These are phyloP conservation scores for Aspergillus egyptiacus DNA, from an alignment of 495 filamentous ascomycete species.

Conservation along the genomic window DNA sequence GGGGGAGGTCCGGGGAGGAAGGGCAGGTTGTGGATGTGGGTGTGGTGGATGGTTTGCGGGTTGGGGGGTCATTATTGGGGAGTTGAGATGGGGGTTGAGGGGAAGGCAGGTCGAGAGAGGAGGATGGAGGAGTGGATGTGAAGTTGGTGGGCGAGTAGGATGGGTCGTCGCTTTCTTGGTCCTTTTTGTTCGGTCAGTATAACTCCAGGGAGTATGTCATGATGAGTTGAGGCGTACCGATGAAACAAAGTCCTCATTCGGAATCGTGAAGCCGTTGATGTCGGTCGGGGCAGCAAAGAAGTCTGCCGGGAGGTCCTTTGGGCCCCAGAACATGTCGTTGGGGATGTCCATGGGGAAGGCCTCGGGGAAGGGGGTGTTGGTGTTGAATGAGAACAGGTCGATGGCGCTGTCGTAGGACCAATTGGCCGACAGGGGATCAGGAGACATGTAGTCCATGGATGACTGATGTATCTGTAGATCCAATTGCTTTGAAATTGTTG, in stretches of 20 bases:
- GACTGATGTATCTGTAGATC: background rate
- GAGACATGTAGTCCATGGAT: conserved; percentile 13
- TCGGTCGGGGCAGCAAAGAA: conserved; percentile 28
- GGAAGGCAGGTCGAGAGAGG: too few species aligned
- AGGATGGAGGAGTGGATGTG: conserved; percentile 13
- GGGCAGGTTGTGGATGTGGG: conserved; percentile 22
- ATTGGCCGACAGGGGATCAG: conserved; percentile 37
- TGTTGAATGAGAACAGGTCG: conserved; percentile 36
- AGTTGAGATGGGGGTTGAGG: too few species aligned
- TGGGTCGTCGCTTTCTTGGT: conserved; percentile 41
- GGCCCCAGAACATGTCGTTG: conserved; percentile 29
- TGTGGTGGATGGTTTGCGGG: conserved; percentile 18
- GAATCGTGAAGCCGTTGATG: conserved; percentile 36
- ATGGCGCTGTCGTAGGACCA: conserved; percentile 41
- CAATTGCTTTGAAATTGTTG: too few species aligned
- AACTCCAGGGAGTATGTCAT: background rate
- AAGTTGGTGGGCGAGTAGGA: conserved; percentile 28
- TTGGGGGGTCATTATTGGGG: background rate
- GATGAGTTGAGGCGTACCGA: conserved; percentile 25
- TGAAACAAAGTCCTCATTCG: conserved; percentile 32
- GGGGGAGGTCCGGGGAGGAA: conserved; percentile 31
- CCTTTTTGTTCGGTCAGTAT: conserved; percentile 22
- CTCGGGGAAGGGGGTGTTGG: conserved; percentile 34
- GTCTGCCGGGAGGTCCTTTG: conserved; percentile 36
- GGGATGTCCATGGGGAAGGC: conserved; percentile 32